A percentile compares a stretch with the other conserved stretches of the same genome.
Evolutionary conservation across 108 stramenopile species (phyloP).

Genomic region (Discostella stelligeroides): DNA sequence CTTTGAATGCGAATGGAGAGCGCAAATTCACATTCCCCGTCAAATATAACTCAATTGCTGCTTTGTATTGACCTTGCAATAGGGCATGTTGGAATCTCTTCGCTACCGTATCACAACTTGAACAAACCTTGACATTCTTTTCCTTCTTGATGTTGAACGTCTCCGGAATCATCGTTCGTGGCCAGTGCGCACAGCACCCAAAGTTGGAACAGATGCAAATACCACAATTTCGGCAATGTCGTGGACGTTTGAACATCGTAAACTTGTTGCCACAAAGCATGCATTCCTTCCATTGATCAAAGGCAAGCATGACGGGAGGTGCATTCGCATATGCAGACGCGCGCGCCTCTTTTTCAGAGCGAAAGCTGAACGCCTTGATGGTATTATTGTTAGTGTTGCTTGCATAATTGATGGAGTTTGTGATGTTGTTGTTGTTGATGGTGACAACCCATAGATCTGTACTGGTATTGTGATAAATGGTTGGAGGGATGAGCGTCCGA

Average conservation of each 20-base stretch:
- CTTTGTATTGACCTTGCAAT: constrained; percentile 66
- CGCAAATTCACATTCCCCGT: constrained; percentile 86
- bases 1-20: constrained; percentile 63
- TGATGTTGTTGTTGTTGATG: constrained; percentile 68
- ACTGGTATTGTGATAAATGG: constrained; percentile 80
- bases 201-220: constrained; percentile 73
- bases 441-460: constrained; percentile 87
- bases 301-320: constrained; percentile 78
- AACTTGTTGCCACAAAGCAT: constrained; percentile 73
- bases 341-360: constrained; percentile 75
- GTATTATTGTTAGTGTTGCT: constrained; percentile 51
- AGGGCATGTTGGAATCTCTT: constrained; percentile 69
- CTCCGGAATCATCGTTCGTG: constrained; percentile 69
- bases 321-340: constrained; percentile 89
- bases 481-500: constrained; percentile 72
- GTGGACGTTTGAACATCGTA: constrained; percentile 65
- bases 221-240: constrained; percentile 83
- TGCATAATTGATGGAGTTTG: constrained; percentile 53
- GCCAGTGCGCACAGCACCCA: constrained; percentile 60
- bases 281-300: constrained; percentile 58
- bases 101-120: constrained; percentile 62
- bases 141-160: constrained; percentile 81
- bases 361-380: constrained; percentile 79
- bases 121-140: constrained; percentile 64
- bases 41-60: constrained; percentile 69